Evolutionary conservation across 345 rosid genomes (phyloP).

Genomic region (Populus deltoides): DNA sequence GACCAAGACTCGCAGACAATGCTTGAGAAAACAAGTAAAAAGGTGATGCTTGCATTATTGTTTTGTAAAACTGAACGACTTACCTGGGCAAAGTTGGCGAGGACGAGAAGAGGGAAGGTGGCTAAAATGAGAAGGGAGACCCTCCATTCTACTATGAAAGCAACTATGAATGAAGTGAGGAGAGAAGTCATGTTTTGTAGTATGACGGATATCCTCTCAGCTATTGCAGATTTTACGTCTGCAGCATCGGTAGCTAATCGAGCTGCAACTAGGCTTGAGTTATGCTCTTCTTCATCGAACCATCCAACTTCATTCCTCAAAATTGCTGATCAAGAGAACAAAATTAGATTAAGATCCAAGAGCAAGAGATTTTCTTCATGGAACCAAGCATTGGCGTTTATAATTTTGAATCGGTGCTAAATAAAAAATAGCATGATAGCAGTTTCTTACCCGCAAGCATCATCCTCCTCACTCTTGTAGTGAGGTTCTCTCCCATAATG

Average conservation of each 20-base stretch:
- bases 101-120: slow-evolving; percentile 95
- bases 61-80: neutral
- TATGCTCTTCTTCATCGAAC: slow-evolving; percentile 98
- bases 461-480: slow-evolving; percentile 96
- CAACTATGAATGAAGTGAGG: slow-evolving; percentile 94
- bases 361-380: neutral
- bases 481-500: slow-evolving; percentile 99
- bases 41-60: neutral
- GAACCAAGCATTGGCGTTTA: neutral
- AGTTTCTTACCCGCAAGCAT: slow-evolving; percentile 83
- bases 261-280: slow-evolving; percentile 89
- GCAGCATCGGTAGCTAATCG: slow-evolving; percentile 89
- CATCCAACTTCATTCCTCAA: slow-evolving; percentile 98
- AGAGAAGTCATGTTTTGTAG: slow-evolving; percentile 99
- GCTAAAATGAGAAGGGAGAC: slow-evolving; percentile 93
- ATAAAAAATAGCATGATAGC: neutral
- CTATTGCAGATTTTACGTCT: slow-evolving; percentile 93
- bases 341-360: neutral
- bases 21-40: neutral
- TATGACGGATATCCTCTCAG: slow-evolving; percentile 95
- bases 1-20: neutral
- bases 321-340: slow-evolving; percentile 53
- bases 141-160: slow-evolving; percentile 98
- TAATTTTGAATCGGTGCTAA: neutral
- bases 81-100: slow-evolving; percentile 99